These are phyloP conservation scores for Aspergillus homomorphus DNA, from an alignment of 495 filamentous ascomycete genomes.

Conservation along the genomic window DNA sequence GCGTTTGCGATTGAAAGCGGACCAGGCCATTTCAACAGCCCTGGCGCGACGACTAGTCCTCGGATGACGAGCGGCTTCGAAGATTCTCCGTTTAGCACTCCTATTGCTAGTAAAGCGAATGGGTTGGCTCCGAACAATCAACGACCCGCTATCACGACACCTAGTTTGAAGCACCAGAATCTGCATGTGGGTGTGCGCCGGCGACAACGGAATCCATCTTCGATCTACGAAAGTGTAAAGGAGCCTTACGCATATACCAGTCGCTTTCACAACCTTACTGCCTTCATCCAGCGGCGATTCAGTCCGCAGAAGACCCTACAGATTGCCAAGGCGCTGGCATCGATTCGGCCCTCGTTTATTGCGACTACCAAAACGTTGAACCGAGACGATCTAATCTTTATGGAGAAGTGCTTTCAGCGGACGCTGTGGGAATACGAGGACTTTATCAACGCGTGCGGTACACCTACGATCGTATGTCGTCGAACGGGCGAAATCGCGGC, in stretches of 20 bases:
- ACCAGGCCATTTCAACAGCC: constrained; percentile 60
- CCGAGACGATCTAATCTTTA: constrained; percentile 85
- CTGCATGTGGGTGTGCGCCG: constrained; percentile 47
- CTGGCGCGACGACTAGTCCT: constrained; percentile 51
- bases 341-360: constrained; percentile 90
- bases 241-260: constrained; percentile 86
- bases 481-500: constrained; percentile 90
- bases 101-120: constrained; percentile 30
- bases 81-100: constrained; percentile 29
- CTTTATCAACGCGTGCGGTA: constrained; percentile 80
- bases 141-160: constrained; percentile 41
- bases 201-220: constrained; percentile 69
- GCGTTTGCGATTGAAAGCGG: constrained; percentile 71
- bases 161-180: constrained; percentile 46
- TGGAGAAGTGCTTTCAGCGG: constrained; percentile 95
- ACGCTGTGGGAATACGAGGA: constrained; percentile 90
- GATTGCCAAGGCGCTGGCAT: constrained; percentile 82
- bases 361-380: constrained; percentile 80
- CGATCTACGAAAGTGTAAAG: constrained; percentile 83
- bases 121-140: constrained; percentile 23
- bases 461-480: constrained; percentile 86
- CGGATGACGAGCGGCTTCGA: constrained; percentile 45
- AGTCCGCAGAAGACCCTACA: constrained; percentile 61
- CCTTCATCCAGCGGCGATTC: constrained; percentile 77
- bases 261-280: constrained; percentile 84